Evolutionary conservation across 139 green algal genomes (phyloP).

Genomic region (Chlorella sp.): DNA sequence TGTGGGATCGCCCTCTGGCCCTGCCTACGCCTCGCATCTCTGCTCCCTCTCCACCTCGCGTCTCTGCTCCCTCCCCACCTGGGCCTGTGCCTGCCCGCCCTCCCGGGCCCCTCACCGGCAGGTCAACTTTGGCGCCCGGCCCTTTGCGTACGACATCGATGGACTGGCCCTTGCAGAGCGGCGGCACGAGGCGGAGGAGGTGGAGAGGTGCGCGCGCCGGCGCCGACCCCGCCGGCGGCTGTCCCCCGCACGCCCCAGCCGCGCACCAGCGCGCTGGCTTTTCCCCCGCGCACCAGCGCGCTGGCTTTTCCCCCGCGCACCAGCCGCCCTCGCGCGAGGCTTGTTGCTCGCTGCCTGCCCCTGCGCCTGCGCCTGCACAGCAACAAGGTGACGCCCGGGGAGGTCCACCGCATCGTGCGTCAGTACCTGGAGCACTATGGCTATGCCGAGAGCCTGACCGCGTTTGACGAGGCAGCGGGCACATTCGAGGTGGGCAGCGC

Average conservation of each 20-base stretch:
- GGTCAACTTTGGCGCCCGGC: constrained; percentile 83
- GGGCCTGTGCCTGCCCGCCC: no score
- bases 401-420: constrained; percentile 72
- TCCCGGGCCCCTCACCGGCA: no score
- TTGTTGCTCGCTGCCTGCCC: background rate
- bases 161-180: constrained; percentile 49
- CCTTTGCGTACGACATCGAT: constrained; percentile 84
- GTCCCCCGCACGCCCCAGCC: background rate
- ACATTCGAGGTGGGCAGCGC: background rate
- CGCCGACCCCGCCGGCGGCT: background rate
- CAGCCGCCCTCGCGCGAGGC: background rate
- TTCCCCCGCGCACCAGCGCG: background rate
- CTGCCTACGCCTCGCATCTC: no score
- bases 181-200: constrained; percentile 44
- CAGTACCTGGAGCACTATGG: constrained; percentile 83
- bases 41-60: no score
- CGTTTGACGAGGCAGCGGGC: constrained; percentile 65
- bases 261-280: background rate
- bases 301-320: background rate
- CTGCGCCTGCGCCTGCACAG: constrained; percentile 13
- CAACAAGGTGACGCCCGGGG: constrained; percentile 35
- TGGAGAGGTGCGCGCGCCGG: constrained; percentile 44
- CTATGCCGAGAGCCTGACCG: constrained; percentile 73
- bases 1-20: no score
- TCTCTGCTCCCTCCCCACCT: no score